phyloP scores from a whole-genome alignment of 495 filamentous ascomycete species.

The Elaphomyces granulatus region DNA sequence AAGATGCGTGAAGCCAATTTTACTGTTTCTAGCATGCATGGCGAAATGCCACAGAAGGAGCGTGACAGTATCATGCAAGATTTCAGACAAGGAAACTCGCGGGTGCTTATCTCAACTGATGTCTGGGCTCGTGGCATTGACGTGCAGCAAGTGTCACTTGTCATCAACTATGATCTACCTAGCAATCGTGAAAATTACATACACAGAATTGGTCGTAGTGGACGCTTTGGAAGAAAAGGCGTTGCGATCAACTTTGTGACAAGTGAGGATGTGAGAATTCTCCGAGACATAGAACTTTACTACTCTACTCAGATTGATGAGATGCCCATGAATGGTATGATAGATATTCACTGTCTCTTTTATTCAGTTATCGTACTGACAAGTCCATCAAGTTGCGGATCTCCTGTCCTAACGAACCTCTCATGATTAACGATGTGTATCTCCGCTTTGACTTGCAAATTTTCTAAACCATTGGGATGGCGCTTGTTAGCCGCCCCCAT shows the following conservation, averaged over 20 bases:
- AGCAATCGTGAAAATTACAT: constrained; percentile 99
- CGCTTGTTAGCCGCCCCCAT: no score
- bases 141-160: constrained; percentile 96
- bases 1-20: constrained; percentile 98
- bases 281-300: constrained; percentile 93
- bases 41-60: constrained; percentile 97
- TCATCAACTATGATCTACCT: constrained; percentile 98
- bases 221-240: constrained; percentile 94
- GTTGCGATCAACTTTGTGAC: constrained; percentile 99
- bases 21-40: constrained; percentile 97
- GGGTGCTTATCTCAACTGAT: constrained; percentile 96
- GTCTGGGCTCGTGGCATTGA: constrained; percentile 98
- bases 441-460: no score
- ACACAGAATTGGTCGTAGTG: constrained; percentile 90
- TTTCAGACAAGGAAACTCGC: constrained; percentile 88
- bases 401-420: constrained; percentile 33
- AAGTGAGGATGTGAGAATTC: constrained; percentile 89
- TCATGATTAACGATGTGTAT: no score
- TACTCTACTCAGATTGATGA: constrained; percentile 99
- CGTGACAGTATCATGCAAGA: constrained; percentile 99
- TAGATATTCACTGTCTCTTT: neutral
- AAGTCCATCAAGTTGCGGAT: constrained; percentile 27
- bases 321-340: constrained; percentile 90
- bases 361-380: neutral
- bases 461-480: no score